Evolutionary conservation across 345 rosid species (phyloP).

Genomic region (Combretum micranthum): DNA sequence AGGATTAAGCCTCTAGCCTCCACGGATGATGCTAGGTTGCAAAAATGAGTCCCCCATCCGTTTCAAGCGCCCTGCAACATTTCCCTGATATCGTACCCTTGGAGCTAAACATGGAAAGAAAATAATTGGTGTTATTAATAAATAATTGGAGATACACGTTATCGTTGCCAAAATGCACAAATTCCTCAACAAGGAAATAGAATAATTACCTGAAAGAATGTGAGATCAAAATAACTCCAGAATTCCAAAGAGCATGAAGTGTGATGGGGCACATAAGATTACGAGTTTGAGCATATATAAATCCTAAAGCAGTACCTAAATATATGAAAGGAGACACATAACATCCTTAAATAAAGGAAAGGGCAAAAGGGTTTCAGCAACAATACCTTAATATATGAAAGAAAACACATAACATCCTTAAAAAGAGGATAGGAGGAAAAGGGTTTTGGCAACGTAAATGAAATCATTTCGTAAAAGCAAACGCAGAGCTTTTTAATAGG

Average conservation of each 20-base stretch:
- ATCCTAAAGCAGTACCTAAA: conserved; percentile 64
- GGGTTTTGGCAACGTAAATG: no score
- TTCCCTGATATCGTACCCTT: conserved; percentile 83
- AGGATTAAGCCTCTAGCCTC: background rate
- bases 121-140: conserved; percentile 7
- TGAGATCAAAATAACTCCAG: conserved; percentile 76
- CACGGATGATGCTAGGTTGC: background rate
- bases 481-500: no score
- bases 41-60: background rate
- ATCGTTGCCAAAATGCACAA: background rate
- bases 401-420: no score
- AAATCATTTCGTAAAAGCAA: no score
- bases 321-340: background rate
- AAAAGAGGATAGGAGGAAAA: no score
- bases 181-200: background rate
- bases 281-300: conserved; percentile 85
- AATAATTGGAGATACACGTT: background rate
- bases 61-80: conserved; percentile 45
- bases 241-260: conserved; percentile 85
- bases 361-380: background rate
- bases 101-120: conserved; percentile 32
- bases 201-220: conserved; percentile 71
- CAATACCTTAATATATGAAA: no score
- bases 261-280: conserved; percentile 77
- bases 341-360: background rate